Evolutionary conservation across 192 early-diverging fungal species (phyloP).

Genomic region (Podila epicladia): DNA sequence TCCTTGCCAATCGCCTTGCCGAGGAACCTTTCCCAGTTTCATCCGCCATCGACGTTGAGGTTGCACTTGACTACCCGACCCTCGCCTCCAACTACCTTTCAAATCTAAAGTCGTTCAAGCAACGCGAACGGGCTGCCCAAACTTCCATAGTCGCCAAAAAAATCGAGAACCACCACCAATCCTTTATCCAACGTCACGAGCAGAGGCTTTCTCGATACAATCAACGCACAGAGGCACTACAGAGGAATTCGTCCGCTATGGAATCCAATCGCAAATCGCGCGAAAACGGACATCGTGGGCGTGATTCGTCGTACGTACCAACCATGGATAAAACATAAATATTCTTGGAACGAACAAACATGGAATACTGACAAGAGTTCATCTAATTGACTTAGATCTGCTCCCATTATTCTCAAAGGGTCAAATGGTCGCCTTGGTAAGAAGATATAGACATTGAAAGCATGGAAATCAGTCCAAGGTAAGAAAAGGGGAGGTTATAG

Average conservation of each 20-base stretch:
- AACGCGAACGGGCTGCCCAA: slow-evolving; percentile 5
- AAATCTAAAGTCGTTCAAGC: slow-evolving; percentile 22
- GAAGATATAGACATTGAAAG: neutral
- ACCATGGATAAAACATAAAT: neutral
- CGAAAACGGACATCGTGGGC: slow-evolving; percentile 21
- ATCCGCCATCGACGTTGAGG: slow-evolving; percentile 20
- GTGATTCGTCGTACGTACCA: slow-evolving; percentile 25
- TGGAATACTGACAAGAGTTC: neutral
- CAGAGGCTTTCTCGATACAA: slow-evolving; percentile 33
- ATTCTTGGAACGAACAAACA: neutral
- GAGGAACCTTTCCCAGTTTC: slow-evolving; percentile 4
- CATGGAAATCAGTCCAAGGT: no score
- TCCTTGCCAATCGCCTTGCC: slow-evolving; percentile 6
- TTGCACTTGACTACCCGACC: slow-evolving; percentile 13
- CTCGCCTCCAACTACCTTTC: slow-evolving; percentile 13
- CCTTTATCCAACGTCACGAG: slow-evolving; percentile 23
- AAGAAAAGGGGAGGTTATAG: no score
- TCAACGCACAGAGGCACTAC: slow-evolving; percentile 17
- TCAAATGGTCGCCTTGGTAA: slow-evolving; percentile 49
- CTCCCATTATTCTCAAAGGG: slow-evolving; percentile 37
- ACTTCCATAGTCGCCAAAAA: slow-evolving; percentile 6
- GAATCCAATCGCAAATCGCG: slow-evolving; percentile 19
- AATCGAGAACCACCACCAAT: slow-evolving; percentile 17
- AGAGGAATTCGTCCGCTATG: slow-evolving; percentile 14
- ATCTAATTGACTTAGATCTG: neutral